Conservation (phyloP, 352 stramenopile species). For the Globisporangium emineosum region DNA sequence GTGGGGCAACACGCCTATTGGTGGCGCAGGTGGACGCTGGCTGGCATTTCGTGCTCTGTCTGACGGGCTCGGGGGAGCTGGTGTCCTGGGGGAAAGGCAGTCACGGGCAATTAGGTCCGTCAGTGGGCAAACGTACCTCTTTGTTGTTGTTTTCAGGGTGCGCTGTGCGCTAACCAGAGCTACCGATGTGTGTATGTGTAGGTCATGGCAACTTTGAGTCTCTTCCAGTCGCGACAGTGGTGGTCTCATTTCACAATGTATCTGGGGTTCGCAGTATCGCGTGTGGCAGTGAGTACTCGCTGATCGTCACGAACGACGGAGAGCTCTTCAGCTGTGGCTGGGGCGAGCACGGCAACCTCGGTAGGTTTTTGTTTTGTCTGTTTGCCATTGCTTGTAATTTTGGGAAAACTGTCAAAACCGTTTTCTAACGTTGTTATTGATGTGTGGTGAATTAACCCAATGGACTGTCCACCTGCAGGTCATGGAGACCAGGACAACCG, state of each 20-base stretch:
- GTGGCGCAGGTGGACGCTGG: slow-evolving; percentile 48
- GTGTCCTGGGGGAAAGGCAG: slow-evolving; percentile 74
- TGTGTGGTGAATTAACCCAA: neutral
- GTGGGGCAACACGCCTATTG: slow-evolving; percentile 15
- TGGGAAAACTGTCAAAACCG: neutral
- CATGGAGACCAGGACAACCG: slow-evolving; percentile 53
- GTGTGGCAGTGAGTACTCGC: slow-evolving; percentile 71
- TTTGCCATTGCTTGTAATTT: neutral
- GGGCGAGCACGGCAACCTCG: slow-evolving; percentile 83
- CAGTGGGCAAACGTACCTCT: neutral
- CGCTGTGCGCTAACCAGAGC: neutral
- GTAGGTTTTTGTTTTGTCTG: slow-evolving; percentile 27
- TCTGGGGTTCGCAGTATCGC: slow-evolving; percentile 37
- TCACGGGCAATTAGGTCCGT: slow-evolving; percentile 62
- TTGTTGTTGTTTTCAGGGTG: neutral
- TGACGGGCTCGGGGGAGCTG: slow-evolving; percentile 28
- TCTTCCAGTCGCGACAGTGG: slow-evolving; percentile 3
- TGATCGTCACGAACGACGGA: slow-evolving; percentile 48
- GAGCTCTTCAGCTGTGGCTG: slow-evolving; percentile 78
- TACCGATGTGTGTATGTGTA: neutral
- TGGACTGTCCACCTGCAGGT: slow-evolving; percentile 26
- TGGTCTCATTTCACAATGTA: slow-evolving; percentile 24
- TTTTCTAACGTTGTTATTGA: neutral
- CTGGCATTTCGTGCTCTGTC: slow-evolving; percentile 75
- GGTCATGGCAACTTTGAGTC: slow-evolving; percentile 19